These are phyloP conservation scores for Pinus taeda DNA, from an alignment of 75 land plant genomes.

Conservation along the genomic window DNA sequence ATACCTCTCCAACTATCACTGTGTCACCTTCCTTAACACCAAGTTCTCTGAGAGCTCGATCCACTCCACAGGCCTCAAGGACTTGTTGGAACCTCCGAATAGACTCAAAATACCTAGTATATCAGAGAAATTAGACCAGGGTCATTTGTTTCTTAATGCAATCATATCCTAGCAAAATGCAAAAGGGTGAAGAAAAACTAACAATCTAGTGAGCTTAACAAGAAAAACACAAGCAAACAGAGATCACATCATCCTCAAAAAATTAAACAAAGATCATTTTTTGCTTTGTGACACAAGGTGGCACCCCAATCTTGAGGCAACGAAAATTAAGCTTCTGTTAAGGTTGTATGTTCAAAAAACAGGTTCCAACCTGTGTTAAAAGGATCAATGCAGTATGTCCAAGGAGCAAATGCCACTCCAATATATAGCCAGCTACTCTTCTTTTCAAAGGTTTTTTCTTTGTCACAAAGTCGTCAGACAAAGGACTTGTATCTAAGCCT, in stretches of 20 bases:
- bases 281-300: no score
- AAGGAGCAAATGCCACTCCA: no score
- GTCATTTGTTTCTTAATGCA: not conserved
- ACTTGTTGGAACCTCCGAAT: conserved; percentile 85
- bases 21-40: conserved; percentile 97
- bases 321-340: not conserved
- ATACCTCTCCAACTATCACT: conserved; percentile 83
- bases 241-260: conserved; percentile 2
- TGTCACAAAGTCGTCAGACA: no score
- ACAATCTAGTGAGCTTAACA: not conserved
- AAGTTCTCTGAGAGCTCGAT: conserved; percentile 57
- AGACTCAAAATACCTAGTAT: conserved; percentile 75
- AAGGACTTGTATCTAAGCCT: no score
- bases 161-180: not conserved
- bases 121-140: not conserved
- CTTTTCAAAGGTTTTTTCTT: no score
- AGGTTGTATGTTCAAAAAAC: not conserved
- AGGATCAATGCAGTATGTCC: no score
- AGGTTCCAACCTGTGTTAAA: no score
- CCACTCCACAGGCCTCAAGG: conserved; percentile 85
- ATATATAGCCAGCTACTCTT: no score
- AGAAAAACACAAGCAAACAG: not conserved
- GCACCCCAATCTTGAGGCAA: no score
- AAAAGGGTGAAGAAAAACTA: not conserved
- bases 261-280: not conserved